These are phyloP conservation scores for Cyathus olla DNA, from an alignment of 1,284 basidiomycete species.

Conservation along the genomic window DNA sequence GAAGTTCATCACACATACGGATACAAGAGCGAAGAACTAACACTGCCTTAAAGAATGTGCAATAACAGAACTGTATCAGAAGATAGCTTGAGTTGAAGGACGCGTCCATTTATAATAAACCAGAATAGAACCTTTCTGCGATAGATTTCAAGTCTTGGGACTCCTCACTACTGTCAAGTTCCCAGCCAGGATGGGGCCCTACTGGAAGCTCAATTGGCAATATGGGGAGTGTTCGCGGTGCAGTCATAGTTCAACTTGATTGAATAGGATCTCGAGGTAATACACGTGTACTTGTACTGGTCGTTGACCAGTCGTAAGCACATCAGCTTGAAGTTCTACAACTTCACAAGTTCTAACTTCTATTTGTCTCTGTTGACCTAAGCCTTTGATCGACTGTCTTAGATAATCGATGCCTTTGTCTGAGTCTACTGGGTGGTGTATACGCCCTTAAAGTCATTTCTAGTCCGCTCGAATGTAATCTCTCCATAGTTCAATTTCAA, in stretches of 20 bases:
- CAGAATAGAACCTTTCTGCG: constrained; percentile 58
- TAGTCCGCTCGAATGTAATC: neutral
- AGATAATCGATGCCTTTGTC: too few relatives aligned
- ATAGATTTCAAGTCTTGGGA: constrained; percentile 50
- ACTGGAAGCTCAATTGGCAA: constrained; percentile 57
- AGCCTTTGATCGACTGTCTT: constrained; percentile 6
- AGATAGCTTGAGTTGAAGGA: neutral
- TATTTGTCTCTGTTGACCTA: constrained; percentile 8
- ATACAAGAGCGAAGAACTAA: constrained; percentile 39
- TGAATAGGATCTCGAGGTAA: too few relatives aligned
- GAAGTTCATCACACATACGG: constrained; percentile 11
- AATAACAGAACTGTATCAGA: constrained; percentile 47
- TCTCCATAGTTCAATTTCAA: too few relatives aligned
- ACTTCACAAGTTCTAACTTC: too few relatives aligned
- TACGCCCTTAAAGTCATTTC: constrained; percentile 3
- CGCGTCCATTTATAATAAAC: too few relatives aligned
- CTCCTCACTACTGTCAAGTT: constrained; percentile 51
- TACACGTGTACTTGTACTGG: too few relatives aligned
- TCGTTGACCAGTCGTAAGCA: too few relatives aligned
- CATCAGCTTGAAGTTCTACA: too few relatives aligned
- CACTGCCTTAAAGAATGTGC: constrained; percentile 77
- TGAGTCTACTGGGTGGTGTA: too few relatives aligned
- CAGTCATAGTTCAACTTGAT: neutral
- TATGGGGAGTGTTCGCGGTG: neutral
- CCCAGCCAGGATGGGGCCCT: constrained; percentile 68